These are phyloP conservation scores for Gossypium sturtianum DNA, from an alignment of 345 rosid genomes.

Conservation along the genomic window DNA sequence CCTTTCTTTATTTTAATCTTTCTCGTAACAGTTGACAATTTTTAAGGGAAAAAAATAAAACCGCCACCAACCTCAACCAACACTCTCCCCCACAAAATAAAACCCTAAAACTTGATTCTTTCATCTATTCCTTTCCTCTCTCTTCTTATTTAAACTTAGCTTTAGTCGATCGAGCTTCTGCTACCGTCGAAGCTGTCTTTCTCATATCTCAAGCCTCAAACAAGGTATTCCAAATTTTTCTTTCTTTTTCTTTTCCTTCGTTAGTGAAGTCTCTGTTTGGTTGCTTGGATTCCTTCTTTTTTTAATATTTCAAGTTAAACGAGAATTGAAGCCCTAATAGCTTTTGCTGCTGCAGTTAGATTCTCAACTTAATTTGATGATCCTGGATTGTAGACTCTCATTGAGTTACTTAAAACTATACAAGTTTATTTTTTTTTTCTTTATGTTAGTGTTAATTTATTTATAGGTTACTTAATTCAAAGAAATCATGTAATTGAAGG, in stretches of 20 bases:
- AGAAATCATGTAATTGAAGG: neutral
- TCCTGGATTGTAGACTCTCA: neutral
- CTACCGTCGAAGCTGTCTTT: neutral
- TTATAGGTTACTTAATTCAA: neutral
- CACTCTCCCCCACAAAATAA: neutral
- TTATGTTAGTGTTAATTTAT: neutral
- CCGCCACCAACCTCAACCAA: neutral
- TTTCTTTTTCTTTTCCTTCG: neutral
- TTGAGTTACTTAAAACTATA: neutral
- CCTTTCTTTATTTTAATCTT: neutral
- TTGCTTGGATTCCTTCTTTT: neutral
- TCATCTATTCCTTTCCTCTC: neutral
- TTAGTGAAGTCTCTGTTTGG: neutral
- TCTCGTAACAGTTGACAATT: neutral
- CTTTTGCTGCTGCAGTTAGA: neutral
- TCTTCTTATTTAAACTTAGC: neutral
- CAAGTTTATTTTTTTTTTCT: no score
- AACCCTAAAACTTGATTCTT: neutral
- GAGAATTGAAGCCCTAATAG: neutral
- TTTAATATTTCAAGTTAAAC: neutral
- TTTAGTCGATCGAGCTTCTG: neutral
- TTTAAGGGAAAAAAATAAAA: neutral
- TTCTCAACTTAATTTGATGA: neutral
- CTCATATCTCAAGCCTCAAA: neutral
- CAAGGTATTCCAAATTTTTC: neutral